Conservation (phyloP, 2,329 filamentous ascomycete species). For the Paraconiothyrium brasiliense region DNA sequence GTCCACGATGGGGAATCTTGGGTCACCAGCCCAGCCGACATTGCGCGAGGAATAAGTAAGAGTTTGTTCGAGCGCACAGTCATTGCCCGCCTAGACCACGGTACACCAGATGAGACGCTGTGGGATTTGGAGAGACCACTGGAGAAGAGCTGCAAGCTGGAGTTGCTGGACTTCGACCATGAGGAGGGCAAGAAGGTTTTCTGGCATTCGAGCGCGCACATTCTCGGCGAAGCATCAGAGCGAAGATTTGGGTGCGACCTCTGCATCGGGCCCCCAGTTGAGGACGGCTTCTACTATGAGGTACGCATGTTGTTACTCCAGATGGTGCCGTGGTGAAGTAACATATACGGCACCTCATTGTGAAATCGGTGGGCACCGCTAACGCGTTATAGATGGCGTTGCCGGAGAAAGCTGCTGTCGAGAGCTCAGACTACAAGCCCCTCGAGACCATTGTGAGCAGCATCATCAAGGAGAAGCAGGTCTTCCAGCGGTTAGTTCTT, state of each 20-base stretch:
- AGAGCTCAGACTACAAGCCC: conserved; percentile 81
- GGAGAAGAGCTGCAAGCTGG: conserved; percentile 85
- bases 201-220: conserved; percentile 96
- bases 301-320: conserved; percentile 18
- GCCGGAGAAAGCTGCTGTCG: conserved; percentile 74
- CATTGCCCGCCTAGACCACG: conserved; percentile 83
- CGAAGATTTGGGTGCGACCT: conserved; percentile 89
- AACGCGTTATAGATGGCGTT: conserved; percentile 75
- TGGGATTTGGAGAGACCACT: conserved; percentile 95
- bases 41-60: conserved; percentile 83
- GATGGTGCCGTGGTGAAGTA: not conserved
- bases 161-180: conserved; percentile 83
- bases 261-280: conserved; percentile 91
- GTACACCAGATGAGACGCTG: conserved; percentile 74
- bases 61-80: conserved; percentile 86
- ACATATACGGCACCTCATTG: not conserved
- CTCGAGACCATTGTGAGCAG: conserved; percentile 81
- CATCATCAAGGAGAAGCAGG: conserved; percentile 96
- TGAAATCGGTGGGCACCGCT: not conserved
- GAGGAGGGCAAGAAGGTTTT: conserved; percentile 88
- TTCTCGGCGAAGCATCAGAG: conserved; percentile 94
- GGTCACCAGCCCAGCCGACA: conserved; percentile 86
- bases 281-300: conserved; percentile 96
- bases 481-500: conserved; percentile 87
- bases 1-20: conserved; percentile 80